Percentiles rank a stretch among this genome's conserved stretches.
These are phyloP conservation scores for Cryptococcus depauperatus DNA, from an alignment of 1,284 basidiomycete genomes.

Conservation along the genomic window DNA sequence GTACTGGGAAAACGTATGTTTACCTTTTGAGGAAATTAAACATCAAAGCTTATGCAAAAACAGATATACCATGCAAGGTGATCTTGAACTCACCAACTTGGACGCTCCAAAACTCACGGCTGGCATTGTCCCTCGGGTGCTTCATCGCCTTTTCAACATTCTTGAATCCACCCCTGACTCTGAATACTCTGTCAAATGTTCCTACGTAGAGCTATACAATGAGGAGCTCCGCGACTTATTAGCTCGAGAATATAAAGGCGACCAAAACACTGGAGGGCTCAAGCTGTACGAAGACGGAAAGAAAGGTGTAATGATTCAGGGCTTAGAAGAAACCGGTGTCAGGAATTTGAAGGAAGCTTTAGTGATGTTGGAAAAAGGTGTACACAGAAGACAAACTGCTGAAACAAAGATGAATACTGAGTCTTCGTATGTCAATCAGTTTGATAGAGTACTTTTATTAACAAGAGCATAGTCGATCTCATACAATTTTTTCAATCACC, in stretches of 20 bases:
- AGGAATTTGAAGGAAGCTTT: constrained; percentile 78
- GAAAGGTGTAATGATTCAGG: constrained; percentile 89
- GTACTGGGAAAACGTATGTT: constrained; percentile 93
- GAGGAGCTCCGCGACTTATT: constrained; percentile 96
- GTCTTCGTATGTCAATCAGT: constrained; percentile 53
- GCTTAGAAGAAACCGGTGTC: constrained; percentile 82
- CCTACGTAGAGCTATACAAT: constrained; percentile 97
- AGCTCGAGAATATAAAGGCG: constrained; percentile 62
- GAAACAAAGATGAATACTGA: constrained; percentile 98
- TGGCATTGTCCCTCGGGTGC: constrained; percentile 93
- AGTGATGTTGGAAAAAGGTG: constrained; percentile 76
- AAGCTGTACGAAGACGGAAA: constrained; percentile 89
- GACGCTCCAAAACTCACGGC: constrained; percentile 82
- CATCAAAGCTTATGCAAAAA: not conserved
- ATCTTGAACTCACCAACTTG: constrained; percentile 63
- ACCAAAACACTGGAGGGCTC: constrained; percentile 47
- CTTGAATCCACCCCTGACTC: constrained; percentile 61
- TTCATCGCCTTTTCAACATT: constrained; percentile 85
- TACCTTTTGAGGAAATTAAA: not conserved
- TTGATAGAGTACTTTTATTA: not conserved
- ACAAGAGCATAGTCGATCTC: constrained; percentile 61
- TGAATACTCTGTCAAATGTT: constrained; percentile 91
- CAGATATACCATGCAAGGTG: constrained; percentile 95
- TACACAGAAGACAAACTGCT: constrained; percentile 83
- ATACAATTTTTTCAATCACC: constrained; percentile 95